These are phyloP conservation scores for Syzygium malaccense DNA, from an alignment of 441 rosid genomes.

Conservation along the genomic window DNA sequence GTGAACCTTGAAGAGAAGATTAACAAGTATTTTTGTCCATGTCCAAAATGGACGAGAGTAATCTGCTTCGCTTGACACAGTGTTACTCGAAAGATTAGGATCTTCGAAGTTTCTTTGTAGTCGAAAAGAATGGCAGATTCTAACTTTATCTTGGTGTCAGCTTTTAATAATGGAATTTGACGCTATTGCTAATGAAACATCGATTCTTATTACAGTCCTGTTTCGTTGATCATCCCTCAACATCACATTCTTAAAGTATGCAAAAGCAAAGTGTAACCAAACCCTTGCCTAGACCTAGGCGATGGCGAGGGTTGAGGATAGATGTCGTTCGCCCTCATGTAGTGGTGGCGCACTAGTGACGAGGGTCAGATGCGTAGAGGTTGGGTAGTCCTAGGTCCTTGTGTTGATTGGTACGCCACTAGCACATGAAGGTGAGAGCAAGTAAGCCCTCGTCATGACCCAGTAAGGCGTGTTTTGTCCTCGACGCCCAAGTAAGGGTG, in stretches of 20 bases:
- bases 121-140: neutral
- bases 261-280: neutral
- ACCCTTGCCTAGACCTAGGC: neutral
- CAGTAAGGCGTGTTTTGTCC: rapidly evolving
- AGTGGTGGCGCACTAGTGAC: neutral
- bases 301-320: rapidly evolving
- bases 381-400: neutral
- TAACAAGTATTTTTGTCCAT: no score
- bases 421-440: neutral
- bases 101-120: no score
- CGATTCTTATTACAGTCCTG: no score
- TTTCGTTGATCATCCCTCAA: rapidly evolving
- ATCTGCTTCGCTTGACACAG: no score
- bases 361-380: rapidly evolving
- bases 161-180: rapidly evolving
- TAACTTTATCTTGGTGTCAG: neutral
- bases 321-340: neutral
- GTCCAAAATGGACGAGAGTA: no score
- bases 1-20: neutral
- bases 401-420: neutral
- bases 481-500: rapidly evolving
- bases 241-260: neutral
- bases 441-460: no score
- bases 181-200: neutral
- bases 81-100: neutral